phyloP scores from a whole-genome alignment of 208 protist genomes.

The Vickermania ingenoplastis region DNA sequence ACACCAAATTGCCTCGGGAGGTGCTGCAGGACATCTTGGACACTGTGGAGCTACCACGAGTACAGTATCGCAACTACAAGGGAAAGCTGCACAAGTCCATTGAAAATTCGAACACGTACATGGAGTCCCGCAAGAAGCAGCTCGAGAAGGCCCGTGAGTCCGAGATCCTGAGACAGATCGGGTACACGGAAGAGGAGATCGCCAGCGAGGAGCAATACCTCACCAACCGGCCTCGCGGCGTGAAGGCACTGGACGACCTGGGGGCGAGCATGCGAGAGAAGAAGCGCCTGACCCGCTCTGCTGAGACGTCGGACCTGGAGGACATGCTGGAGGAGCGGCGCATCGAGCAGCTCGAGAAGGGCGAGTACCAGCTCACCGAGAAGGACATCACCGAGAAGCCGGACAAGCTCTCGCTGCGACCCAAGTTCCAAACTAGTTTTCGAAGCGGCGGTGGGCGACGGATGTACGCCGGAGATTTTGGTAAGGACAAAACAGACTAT shows the following conservation, averaged over 20 bases:
- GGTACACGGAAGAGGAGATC: slow-evolving; percentile 72
- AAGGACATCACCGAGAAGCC: slow-evolving; percentile 47
- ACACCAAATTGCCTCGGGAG: slow-evolving; percentile 61
- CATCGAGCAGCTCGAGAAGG: slow-evolving; percentile 63
- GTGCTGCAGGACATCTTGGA: slow-evolving; percentile 78
- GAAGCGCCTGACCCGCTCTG: slow-evolving; percentile 32
- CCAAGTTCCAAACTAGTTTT: slow-evolving; percentile 20
- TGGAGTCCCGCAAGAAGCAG: slow-evolving; percentile 57
- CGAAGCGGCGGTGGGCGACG: slow-evolving; percentile 36
- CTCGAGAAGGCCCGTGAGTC: slow-evolving; percentile 70
- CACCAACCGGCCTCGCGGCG: slow-evolving; percentile 54
- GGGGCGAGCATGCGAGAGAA: slow-evolving; percentile 56
- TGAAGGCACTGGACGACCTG: slow-evolving; percentile 70
- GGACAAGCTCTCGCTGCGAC: slow-evolving; percentile 30
- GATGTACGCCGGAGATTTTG: slow-evolving; percentile 69
- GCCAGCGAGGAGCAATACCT: slow-evolving; percentile 68
- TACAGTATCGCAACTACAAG: slow-evolving; percentile 83
- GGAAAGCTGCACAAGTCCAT: slow-evolving; percentile 78
- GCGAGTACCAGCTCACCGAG: slow-evolving; percentile 28
- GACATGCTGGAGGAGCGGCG: slow-evolving; percentile 67
- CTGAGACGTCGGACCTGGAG: slow-evolving; percentile 47
- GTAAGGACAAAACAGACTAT: slow-evolving; percentile 47
- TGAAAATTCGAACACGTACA: slow-evolving; percentile 72
- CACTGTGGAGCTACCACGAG: slow-evolving; percentile 69
- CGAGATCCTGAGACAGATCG: slow-evolving; percentile 64